Evolutionary conservation across 2,329 filamentous ascomycete species (phyloP).

Genomic region (Venturiaceae sp.): DNA sequence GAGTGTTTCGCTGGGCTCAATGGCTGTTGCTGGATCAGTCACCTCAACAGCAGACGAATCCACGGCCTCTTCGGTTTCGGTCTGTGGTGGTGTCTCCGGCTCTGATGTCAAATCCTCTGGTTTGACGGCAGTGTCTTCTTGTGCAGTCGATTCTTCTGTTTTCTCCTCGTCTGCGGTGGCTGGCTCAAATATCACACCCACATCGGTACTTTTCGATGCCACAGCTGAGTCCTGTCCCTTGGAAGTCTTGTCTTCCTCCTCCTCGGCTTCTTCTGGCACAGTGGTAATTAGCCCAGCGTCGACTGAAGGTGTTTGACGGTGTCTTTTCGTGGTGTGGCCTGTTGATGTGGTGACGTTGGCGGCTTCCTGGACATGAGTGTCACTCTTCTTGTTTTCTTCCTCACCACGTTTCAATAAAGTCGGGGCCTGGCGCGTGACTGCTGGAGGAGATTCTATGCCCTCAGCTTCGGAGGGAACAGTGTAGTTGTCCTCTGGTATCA

Average conservation of each 20-base stretch:
- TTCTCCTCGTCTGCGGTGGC: background rate
- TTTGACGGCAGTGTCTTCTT: background rate
- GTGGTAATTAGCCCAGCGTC: slow-evolving; percentile 65
- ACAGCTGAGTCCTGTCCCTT: background rate
- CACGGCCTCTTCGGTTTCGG: no score
- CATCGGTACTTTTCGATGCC: background rate
- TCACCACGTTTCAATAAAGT: slow-evolving; percentile 23
- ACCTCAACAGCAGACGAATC: background rate
- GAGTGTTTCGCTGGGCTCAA: background rate
- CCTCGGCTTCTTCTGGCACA: slow-evolving; percentile 75
- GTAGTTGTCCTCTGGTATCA: slow-evolving; percentile 90
- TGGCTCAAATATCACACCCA: background rate
- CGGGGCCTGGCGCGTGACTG: slow-evolving; percentile 16
- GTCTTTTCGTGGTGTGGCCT: slow-evolving; percentile 67
- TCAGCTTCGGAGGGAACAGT: slow-evolving; percentile 91
- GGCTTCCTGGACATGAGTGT: slow-evolving; percentile 8
- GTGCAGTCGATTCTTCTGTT: background rate
- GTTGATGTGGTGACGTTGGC: slow-evolving; percentile 39
- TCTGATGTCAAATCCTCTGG: background rate
- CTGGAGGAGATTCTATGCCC: slow-evolving; percentile 49
- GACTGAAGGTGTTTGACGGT: slow-evolving; percentile 73
- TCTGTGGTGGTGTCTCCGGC: no score
- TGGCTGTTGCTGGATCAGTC: background rate
- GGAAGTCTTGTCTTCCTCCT: slow-evolving; percentile 37
- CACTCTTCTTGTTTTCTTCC: slow-evolving; percentile 26